A percentile compares a stretch with the other conserved stretches of the same genome.
Conservation (phyloP, 331 rosid species). For the Quercus lobata region DNA sequence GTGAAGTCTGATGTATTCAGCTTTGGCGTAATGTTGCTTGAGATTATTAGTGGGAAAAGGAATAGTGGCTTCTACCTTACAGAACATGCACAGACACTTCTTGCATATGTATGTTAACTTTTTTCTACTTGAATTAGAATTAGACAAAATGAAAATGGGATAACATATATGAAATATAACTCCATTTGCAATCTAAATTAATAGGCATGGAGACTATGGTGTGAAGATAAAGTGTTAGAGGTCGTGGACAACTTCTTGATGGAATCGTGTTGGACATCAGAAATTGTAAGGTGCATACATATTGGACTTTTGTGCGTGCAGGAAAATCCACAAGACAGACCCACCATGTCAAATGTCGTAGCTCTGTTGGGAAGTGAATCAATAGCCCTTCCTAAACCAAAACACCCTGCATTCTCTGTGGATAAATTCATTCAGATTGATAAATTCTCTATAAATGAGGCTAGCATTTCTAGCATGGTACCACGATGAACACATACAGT, state of each 20-base stretch:
- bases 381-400: conserved; percentile 33
- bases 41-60: conserved; percentile 29
- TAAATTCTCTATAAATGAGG: conserved; percentile 6
- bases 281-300: conserved; percentile 36
- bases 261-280: conserved; percentile 1
- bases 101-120: conserved; percentile 18
- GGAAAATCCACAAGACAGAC: conserved; percentile 44
- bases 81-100: conserved; percentile 5
- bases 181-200: neutral
- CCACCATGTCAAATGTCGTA: conserved; percentile 38
- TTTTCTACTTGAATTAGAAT: neutral
- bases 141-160: neutral
- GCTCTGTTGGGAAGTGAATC: conserved; percentile 33
- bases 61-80: conserved; percentile 9
- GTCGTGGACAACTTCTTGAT: conserved; percentile 30
- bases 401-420: conserved; percentile 35
- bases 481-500: conserved; percentile 1
- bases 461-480: conserved; percentile 14
- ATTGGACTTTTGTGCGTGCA: conserved; percentile 53
- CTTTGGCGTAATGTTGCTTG: conserved; percentile 32
- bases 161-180: too few relatives aligned
- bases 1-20: conserved; percentile 25
- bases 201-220: conserved; percentile 57
- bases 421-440: neutral
- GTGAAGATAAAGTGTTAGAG: conserved; percentile 30